phyloP scores from a whole-genome alignment of 1,284 basidiomycete genomes.

The Moniliella sp. region DNA sequence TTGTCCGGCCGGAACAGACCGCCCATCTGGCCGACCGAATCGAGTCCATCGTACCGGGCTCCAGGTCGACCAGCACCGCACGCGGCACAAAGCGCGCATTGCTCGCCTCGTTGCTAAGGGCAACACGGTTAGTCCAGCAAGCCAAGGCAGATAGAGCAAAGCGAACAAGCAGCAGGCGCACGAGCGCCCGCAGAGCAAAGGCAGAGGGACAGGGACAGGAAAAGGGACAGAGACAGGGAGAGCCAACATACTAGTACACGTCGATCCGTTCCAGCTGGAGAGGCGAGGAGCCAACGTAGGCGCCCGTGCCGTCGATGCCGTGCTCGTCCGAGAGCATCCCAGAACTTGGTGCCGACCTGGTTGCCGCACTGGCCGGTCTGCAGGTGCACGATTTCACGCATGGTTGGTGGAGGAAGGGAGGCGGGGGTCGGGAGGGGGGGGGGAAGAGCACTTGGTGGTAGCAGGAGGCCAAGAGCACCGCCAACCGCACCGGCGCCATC shows the following conservation, averaged over 20 bases:
- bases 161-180: too few species aligned
- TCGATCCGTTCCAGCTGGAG: constrained; percentile 83
- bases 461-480: too few species aligned
- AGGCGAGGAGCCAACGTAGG: constrained; percentile 76
- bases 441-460: too few species aligned
- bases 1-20: constrained; percentile 69
- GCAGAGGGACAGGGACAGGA: too few species aligned
- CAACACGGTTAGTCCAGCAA: too few species aligned
- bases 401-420: too few species aligned
- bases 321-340: constrained; percentile 93
- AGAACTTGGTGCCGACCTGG: constrained; percentile 75
- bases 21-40: constrained; percentile 48
- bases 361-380: constrained; percentile 35
- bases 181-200: too few species aligned
- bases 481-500: too few species aligned
- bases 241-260: too few species aligned
- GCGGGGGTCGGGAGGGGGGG: too few species aligned
- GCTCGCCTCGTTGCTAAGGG: constrained; percentile 29
- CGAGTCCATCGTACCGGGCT: constrained; percentile 64
- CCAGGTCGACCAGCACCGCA: constrained; percentile 74
- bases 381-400: constrained; percentile 15
- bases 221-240: too few species aligned
- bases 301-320: constrained; percentile 70
- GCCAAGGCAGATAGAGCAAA: too few species aligned
- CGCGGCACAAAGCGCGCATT: constrained; percentile 68